Percentiles rank a stretch among this genome's conserved stretches.
phyloP scores from a whole-genome alignment of 2,329 filamentous ascomycete genomes.

The Akanthomyces dipterigenus region DNA sequence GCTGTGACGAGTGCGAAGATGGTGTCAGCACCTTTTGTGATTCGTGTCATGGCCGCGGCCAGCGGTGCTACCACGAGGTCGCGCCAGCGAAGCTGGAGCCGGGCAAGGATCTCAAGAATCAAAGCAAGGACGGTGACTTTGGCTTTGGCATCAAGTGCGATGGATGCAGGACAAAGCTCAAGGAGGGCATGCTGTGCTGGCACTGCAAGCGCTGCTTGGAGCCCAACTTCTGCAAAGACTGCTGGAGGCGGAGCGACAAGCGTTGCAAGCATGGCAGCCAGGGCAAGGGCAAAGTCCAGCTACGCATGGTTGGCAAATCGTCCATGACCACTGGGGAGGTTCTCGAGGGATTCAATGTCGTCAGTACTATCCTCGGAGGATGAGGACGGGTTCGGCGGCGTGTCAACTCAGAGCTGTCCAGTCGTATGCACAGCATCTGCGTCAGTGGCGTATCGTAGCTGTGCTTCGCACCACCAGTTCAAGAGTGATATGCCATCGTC shows the following conservation, averaged over 20 bases:
- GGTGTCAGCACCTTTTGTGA: not conserved
- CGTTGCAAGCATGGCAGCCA: slow-evolving; percentile 15
- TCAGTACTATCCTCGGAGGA: not conserved
- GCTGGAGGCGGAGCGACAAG: slow-evolving; percentile 15
- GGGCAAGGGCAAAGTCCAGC: slow-evolving; percentile 14
- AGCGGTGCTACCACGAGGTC: slow-evolving; percentile 9
- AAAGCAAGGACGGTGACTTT: slow-evolving; percentile 8
- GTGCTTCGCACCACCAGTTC: no score
- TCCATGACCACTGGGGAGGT: not conserved
- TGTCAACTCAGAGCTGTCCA: no score
- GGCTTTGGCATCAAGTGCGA: slow-evolving; percentile 34
- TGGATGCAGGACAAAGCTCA: slow-evolving; percentile 28
- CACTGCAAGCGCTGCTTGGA: slow-evolving; percentile 17
- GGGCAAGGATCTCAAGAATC: slow-evolving; percentile 2
- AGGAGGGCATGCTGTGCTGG: slow-evolving; percentile 15
- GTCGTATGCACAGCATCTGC: no score
- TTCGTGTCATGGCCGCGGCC: not conserved
- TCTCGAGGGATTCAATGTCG: not conserved
- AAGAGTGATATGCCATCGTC: no score
- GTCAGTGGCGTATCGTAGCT: no score
- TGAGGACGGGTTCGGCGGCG: not conserved
- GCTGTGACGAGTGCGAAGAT: slow-evolving; percentile 1
- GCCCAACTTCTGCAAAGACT: slow-evolving; percentile 15
- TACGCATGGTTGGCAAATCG: slow-evolving; percentile 15
- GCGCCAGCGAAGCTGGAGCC: not conserved